A percentile compares a stretch with the other conserved stretches of the same genome.
Conservation (phyloP, 2,329 filamentous ascomycete genomes). For the Microsporum ferrugineum region DNA sequence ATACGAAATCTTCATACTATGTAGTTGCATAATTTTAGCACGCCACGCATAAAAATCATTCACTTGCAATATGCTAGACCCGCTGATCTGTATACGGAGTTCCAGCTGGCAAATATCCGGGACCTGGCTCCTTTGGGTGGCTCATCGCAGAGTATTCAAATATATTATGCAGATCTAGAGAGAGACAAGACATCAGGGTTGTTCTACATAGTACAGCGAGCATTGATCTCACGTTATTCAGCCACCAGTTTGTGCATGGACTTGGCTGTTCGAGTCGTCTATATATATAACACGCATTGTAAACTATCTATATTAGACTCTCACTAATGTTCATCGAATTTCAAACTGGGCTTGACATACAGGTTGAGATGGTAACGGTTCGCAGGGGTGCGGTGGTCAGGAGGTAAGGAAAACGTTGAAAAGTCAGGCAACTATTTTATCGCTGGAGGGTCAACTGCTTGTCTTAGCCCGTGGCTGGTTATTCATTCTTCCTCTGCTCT, state of each 20-base stretch:
- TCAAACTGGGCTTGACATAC: not conserved
- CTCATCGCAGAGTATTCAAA: no score
- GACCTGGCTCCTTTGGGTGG: no score
- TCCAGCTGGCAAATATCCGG: not conserved
- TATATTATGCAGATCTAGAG: no score
- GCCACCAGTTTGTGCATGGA: not conserved
- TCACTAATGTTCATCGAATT: slow-evolving; percentile 2
- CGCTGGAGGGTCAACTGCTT: not conserved
- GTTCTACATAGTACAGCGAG: not conserved
- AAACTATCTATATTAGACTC: not conserved
- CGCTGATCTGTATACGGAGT: not conserved
- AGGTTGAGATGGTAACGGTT: not conserved
- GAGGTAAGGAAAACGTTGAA: not conserved
- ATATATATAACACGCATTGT: not conserved
- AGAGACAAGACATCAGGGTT: not conserved
- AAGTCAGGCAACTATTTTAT: not conserved
- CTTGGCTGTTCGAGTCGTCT: not conserved
- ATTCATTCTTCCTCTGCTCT: not conserved
- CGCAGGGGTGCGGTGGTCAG: not conserved
- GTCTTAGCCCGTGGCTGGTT: not conserved
- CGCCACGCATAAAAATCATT: not conserved
- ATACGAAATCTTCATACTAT: not conserved
- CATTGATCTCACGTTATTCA: slow-evolving; percentile 1
- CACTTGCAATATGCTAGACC: not conserved
- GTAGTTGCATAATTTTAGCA: not conserved